A percentile compares a stretch with the other conserved stretches of the same genome.
These are phyloP conservation scores for Hypsizygus marmoreus DNA, from an alignment of 768 basidiomycete genomes.

Conservation along the genomic window DNA sequence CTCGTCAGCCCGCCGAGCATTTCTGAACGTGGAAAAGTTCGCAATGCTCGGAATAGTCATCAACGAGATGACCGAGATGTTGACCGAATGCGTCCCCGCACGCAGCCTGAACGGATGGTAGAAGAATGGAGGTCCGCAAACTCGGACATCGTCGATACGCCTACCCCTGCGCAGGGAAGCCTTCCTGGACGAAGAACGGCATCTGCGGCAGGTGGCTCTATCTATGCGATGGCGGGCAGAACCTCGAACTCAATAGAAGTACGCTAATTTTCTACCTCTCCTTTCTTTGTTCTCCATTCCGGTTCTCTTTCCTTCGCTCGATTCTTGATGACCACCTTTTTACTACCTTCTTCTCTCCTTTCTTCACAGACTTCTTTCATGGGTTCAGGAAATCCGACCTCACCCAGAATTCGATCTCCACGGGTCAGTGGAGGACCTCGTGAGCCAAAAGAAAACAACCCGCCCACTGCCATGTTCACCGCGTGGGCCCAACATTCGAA, in stretches of 20 bases:
- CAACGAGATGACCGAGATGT: background rate
- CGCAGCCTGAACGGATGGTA: slow-evolving; percentile 28
- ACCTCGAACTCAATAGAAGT: background rate
- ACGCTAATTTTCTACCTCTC: slow-evolving; percentile 7
- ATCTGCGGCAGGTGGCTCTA: background rate
- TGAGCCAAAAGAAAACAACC: slow-evolving; percentile 32
- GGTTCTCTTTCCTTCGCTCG: background rate
- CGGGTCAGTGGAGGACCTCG: slow-evolving; percentile 20
- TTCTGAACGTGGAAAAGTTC: slow-evolving; percentile 4
- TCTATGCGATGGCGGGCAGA: background rate
- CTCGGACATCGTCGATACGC: slow-evolving; percentile 20
- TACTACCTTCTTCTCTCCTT: background rate
- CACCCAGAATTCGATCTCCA: slow-evolving; percentile 6
- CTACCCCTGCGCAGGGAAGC: slow-evolving; percentile 7
- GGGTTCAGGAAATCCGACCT: background rate
- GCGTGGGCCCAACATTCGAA: background rate
- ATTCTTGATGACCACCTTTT: slow-evolving; percentile 3
- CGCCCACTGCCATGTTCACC: slow-evolving; percentile 15
- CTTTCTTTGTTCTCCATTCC: background rate
- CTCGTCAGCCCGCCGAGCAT: slow-evolving; percentile 34
- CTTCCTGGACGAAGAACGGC: background rate
- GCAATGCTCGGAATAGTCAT: background rate
- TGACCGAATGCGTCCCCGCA: slow-evolving; percentile 2
- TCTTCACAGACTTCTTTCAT: slow-evolving; percentile 7
- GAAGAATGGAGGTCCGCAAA: slow-evolving; percentile 36